These are phyloP conservation scores for Coniochaeta sp. DNA, from an alignment of 2,329 filamentous ascomycete genomes.

Conservation along the genomic window DNA sequence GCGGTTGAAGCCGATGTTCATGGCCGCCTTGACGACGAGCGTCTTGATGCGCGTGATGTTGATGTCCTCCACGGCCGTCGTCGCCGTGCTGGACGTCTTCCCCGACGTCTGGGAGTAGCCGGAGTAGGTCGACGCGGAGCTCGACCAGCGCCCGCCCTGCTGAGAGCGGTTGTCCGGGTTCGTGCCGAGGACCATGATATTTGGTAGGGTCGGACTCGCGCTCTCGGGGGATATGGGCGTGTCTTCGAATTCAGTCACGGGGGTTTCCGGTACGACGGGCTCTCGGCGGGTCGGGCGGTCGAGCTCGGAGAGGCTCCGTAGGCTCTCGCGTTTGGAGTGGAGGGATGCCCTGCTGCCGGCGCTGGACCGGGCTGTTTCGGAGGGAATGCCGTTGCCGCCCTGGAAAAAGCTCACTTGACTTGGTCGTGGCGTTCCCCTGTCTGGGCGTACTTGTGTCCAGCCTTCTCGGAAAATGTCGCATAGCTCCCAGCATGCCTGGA, in stretches of 20 bases:
- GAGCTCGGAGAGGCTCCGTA: slow-evolving; percentile 40
- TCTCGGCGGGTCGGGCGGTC: slow-evolving; percentile 37
- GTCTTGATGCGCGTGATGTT: slow-evolving; percentile 73
- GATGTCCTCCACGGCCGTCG: slow-evolving; percentile 65
- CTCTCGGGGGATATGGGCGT: slow-evolving; percentile 77
- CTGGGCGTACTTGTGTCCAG: slow-evolving; percentile 82
- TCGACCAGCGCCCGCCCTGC: slow-evolving; percentile 65
- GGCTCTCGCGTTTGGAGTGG: slow-evolving; percentile 46
- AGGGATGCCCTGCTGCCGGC: slow-evolving; percentile 39
- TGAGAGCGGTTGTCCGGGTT: slow-evolving; percentile 41
- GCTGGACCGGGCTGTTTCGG: slow-evolving; percentile 22
- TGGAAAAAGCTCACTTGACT: slow-evolving; percentile 68
- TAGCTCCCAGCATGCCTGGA: slow-evolving; percentile 91
- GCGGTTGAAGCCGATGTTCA: slow-evolving; percentile 74
- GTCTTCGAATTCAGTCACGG: slow-evolving; percentile 92
- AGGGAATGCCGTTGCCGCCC: slow-evolving; percentile 34
- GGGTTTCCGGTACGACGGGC: slow-evolving; percentile 69
- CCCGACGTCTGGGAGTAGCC: slow-evolving; percentile 67
- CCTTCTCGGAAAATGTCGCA: slow-evolving; percentile 90
- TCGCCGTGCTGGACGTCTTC: slow-evolving; percentile 64
- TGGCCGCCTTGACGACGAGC: slow-evolving; percentile 75
- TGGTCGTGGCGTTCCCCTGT: slow-evolving; percentile 77
- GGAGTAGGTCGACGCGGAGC: slow-evolving; percentile 70
- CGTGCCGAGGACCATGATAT: slow-evolving; percentile 81
- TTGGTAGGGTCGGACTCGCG: slow-evolving; percentile 67